Evolutionary conservation across 306 rosid genomes (phyloP), one percentile per base, ranked within the genome.

Genomic region (Oxytropis ochrocephala): DNA sequence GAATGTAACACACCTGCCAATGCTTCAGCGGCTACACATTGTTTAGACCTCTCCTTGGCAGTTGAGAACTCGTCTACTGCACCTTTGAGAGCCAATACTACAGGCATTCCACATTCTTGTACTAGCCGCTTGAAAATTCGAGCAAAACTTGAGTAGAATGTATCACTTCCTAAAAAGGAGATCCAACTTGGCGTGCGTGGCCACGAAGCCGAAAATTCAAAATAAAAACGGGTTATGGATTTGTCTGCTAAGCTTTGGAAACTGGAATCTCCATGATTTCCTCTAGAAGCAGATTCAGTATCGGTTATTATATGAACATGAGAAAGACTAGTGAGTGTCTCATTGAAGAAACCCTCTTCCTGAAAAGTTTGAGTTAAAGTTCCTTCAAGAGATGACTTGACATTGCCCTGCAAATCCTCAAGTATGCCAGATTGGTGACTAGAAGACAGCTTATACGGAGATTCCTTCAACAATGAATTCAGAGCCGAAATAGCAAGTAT

Each of bases 161-260:
- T 81, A 72, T 89, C 99, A 84, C 85, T 84, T 72, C 92, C 91
- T 65, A 91, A 59, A 66, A 89, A 84, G 49, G 95, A 90, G 18
- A 89, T 91, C 99, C 98, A 92, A 82, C 91, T 89, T 19, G 99
- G 96, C 5, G 99, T 94, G 4, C 99, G 99, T n/a, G 99, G 99
- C 99, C 99, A 94, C 64, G 99, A 89, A 70, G 99, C 83, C 4
- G 97, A 85, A 73, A 94, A 94, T 74, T 94, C 99, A 69, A 94
- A 94, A 81, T 89, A 91, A 80, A 94, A 94, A 35, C 83, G 95
- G 67, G 99, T 94, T 69, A 94, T 90, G 30, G 99, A 89, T 80
- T 89, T 94, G 83, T 94, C 99, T 46, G 97, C 97, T 74, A 88
- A 83, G 86, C 95, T 94, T 84, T 94, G 99, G 71, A 94, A 87